Evolutionary conservation across 1,284 basidiomycete species (phyloP).

Genomic region (Austroboletus niveus): DNA sequence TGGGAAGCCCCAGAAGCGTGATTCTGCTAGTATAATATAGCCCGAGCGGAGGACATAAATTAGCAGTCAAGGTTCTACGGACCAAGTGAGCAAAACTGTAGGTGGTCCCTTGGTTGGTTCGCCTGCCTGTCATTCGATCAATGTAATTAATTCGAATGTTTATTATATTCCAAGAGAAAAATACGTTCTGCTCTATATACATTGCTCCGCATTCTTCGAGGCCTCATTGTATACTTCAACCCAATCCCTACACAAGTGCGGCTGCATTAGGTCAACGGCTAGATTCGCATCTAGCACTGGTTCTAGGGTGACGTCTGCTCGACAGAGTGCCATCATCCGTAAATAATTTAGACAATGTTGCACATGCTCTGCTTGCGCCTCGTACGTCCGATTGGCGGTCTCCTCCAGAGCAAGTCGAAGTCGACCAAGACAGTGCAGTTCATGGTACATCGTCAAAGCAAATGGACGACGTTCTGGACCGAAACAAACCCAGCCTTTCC

Average conservation of each 20-base stretch:
- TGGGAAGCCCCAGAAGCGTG: no score
- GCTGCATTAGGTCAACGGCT: slow-evolving; percentile 34
- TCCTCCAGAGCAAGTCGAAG: slow-evolving; percentile 23
- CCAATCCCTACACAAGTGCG: slow-evolving; percentile 51
- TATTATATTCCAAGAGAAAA: not conserved
- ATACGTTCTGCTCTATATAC: slow-evolving; percentile 7
- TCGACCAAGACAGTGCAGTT: slow-evolving; percentile 33
- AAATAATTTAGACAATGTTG: slow-evolving; percentile 41
- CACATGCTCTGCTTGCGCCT: slow-evolving; percentile 35
- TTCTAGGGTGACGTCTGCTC: slow-evolving; percentile 36
- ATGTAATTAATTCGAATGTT: no score
- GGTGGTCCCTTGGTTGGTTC: no score
- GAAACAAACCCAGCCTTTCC: slow-evolving; percentile 26
- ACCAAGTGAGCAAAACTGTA: no score
- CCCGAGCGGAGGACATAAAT: no score
- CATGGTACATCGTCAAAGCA: slow-evolving; percentile 32
- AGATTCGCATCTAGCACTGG: slow-evolving; percentile 36
- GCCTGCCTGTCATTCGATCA: no score
- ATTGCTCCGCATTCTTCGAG: slow-evolving; percentile 13
- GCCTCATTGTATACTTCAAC: slow-evolving; percentile 37
- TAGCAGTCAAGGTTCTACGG: no score
- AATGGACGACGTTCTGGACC: slow-evolving; percentile 28
- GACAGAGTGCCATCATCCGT: slow-evolving; percentile 33
- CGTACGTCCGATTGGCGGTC: slow-evolving; percentile 24
- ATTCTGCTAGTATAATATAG: no score